Evolutionary conservation across 1,284 basidiomycete genomes (phyloP).

Genomic region (Heterobasidion irregulare): DNA sequence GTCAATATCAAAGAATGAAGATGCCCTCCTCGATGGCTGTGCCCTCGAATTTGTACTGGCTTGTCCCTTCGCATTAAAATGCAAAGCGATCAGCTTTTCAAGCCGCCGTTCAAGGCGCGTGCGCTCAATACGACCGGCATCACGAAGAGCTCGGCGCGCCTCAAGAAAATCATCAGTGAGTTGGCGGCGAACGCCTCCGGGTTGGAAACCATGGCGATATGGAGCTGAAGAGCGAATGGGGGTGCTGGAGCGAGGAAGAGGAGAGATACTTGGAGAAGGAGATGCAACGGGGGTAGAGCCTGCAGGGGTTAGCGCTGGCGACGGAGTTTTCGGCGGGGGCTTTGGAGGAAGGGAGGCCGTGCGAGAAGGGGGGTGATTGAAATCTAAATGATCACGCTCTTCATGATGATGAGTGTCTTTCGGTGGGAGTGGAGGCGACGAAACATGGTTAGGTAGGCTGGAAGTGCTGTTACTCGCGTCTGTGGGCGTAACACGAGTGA

Average conservation of each 20-base stretch:
- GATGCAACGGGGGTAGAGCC: conserved; percentile 10
- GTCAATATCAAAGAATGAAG: conserved; percentile 63
- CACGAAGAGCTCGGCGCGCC: conserved; percentile 43
- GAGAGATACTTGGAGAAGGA: conserved; percentile 5
- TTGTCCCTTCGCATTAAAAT: conserved; percentile 40
- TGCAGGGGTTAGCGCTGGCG: conserved; percentile 5
- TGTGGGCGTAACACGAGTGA: background rate
- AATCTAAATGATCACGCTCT: conserved; percentile 10
- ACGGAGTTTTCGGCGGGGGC: conserved; percentile 1
- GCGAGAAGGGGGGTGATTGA: conserved; percentile 2
- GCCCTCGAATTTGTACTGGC: conserved; percentile 13
- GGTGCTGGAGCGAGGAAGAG: conserved; percentile 5
- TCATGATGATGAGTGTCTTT: conserved; percentile 14
- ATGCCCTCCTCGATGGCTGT: conserved; percentile 34
- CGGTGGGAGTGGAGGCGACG: conserved; percentile 1
- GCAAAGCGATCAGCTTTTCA: conserved; percentile 79
- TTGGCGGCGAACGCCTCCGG: conserved; percentile 61
- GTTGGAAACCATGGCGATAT: conserved; percentile 79
- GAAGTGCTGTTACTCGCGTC: background rate
- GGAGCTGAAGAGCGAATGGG: conserved; percentile 35
- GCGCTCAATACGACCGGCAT: conserved; percentile 66
- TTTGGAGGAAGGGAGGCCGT: conserved; percentile 1
- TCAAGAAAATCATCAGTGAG: conserved; percentile 76
- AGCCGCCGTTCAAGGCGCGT: conserved; percentile 75
- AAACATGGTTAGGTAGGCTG: background rate